phyloP scores from a whole-genome alignment of 148 eudicot genomes.

The Rhododendron williamsianum region DNA sequence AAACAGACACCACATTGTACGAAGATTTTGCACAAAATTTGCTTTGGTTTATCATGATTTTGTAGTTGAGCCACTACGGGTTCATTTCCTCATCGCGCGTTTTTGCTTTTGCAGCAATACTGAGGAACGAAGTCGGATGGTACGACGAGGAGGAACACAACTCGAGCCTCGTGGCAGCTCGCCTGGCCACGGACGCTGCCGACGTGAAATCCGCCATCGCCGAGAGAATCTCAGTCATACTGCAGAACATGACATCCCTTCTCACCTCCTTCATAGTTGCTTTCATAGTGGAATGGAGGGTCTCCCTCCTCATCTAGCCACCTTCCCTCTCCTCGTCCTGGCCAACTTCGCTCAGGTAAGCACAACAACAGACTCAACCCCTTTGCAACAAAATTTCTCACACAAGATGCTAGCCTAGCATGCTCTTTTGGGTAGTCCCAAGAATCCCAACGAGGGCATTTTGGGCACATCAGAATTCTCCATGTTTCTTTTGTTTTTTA shows the following conservation, averaged over 20 bases:
- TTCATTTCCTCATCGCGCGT: neutral
- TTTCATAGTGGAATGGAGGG: conserved; percentile 96
- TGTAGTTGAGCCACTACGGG: neutral
- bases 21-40: neutral
- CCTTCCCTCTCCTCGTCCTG: conserved; percentile 94
- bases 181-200: conserved; percentile 88
- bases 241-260: conserved; percentile 98
- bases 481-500: neutral
- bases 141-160: conserved; percentile 99
- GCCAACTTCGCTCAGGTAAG: conserved; percentile 99
- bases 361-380: neutral
- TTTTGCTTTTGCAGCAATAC: conserved; percentile 49
- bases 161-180: conserved; percentile 94
- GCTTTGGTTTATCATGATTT: neutral
- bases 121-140: conserved; percentile 99
- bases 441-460: conserved; percentile 1
- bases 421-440: neutral
- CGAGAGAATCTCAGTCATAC: conserved; percentile 93
- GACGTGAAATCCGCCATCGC: conserved; percentile 98
- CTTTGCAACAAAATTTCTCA: neutral
- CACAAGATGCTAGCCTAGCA: neutral
- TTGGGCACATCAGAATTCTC: neutral
- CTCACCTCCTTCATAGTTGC: conserved; percentile 98
- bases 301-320: conserved; percentile 94
- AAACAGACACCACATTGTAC: neutral